Percentiles rank a stretch among this genome's conserved stretches.
phyloP scores from a whole-genome alignment of 2,329 filamentous ascomycete species.

The Cladosporium sp. region DNA sequence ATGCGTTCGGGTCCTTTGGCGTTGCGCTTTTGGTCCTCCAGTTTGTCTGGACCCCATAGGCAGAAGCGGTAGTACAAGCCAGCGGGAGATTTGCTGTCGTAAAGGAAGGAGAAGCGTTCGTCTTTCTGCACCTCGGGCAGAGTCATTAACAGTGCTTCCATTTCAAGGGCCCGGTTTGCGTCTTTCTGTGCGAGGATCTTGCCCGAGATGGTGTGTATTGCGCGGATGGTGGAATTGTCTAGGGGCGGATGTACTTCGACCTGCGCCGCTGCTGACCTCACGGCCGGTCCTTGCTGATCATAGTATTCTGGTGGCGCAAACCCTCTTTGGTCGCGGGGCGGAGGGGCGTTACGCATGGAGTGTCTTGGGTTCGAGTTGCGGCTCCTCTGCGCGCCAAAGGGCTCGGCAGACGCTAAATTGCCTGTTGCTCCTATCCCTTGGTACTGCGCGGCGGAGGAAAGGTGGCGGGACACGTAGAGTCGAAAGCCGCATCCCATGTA shows the following conservation, averaged over 20 bases:
- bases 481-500: slow-evolving; percentile 84
- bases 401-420: slow-evolving; percentile 16
- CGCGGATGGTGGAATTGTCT: slow-evolving; percentile 69
- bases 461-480: slow-evolving; percentile 70
- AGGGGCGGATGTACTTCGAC: slow-evolving; percentile 59
- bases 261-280: slow-evolving; percentile 27
- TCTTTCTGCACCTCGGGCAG: slow-evolving; percentile 75
- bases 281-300: slow-evolving; percentile 54
- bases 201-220: slow-evolving; percentile 86
- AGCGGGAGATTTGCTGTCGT: slow-evolving; percentile 71
- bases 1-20: slow-evolving; percentile 25
- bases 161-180: slow-evolving; percentile 59
- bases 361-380: slow-evolving; percentile 20
- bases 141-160: slow-evolving; percentile 88
- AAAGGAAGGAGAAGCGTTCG: slow-evolving; percentile 91
- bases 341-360: slow-evolving; percentile 38
- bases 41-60: slow-evolving; percentile 54
- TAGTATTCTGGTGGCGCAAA: slow-evolving; percentile 77
- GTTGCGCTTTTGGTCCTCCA: slow-evolving; percentile 43
- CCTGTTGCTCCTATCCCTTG: slow-evolving; percentile 1
- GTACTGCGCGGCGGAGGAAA: slow-evolving; percentile 57
- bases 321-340: slow-evolving; percentile 49
- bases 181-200: slow-evolving; percentile 59
- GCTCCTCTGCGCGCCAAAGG: slow-evolving; percentile 26
- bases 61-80: slow-evolving; percentile 92